phyloP scores from a whole-genome alignment of 2,329 filamentous ascomycete genomes.

The Emmonsia crescens region DNA sequence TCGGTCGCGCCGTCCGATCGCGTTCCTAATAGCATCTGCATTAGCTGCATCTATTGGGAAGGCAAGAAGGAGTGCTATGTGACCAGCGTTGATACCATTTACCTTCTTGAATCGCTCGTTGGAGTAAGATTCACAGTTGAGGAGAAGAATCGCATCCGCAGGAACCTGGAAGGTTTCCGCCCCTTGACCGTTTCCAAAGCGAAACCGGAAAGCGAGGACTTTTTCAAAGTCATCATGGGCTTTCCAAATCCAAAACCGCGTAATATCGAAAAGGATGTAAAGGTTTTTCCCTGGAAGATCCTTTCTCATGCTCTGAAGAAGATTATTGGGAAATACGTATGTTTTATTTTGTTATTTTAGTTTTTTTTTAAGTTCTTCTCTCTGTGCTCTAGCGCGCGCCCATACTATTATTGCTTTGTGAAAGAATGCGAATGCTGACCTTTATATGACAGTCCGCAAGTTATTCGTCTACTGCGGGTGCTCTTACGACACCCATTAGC shows the following conservation, averaged over 20 bases:
- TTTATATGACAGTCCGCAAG: constrained; percentile 46
- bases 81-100: constrained; percentile 94
- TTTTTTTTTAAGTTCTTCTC: constrained; percentile 1
- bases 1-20: constrained; percentile 69
- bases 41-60: constrained; percentile 96
- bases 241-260: constrained; percentile 91
- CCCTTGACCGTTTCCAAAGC: constrained; percentile 89
- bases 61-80: constrained; percentile 86
- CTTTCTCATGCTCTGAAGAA: constrained; percentile 82
- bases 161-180: constrained; percentile 89
- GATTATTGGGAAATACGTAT: constrained; percentile 92
- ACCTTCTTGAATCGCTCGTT: constrained; percentile 83
- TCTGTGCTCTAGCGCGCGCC: constrained; percentile 9
- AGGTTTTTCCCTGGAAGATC: constrained; percentile 95
- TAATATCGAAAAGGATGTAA: constrained; percentile 98
- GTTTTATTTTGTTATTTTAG: constrained; percentile 22
- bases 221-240: constrained; percentile 98
- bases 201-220: constrained; percentile 85
- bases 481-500: constrained; percentile 30
- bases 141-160: constrained; percentile 94
- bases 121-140: constrained; percentile 83
- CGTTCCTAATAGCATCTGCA: constrained; percentile 74
- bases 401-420: constrained; percentile 24
- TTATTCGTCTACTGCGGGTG: constrained; percentile 53
- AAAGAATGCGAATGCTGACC: constrained; percentile 14